phyloP scores from a whole-genome alignment of 2,329 filamentous ascomycete genomes.

The Paecilomyces sp. region DNA sequence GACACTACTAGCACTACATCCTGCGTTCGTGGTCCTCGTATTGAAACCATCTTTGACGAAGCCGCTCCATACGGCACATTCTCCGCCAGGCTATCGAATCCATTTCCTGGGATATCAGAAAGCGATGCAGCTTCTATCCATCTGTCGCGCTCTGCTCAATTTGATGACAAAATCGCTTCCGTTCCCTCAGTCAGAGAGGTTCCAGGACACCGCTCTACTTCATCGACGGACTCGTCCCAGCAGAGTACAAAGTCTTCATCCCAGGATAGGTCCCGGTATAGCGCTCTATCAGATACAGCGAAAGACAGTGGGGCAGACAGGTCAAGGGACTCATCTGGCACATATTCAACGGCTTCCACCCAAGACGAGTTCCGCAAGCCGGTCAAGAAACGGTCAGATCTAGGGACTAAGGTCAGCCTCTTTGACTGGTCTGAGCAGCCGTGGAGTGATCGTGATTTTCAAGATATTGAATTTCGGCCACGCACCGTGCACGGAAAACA shows the following conservation, averaged over 20 bases:
- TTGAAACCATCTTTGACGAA: slow-evolving; percentile 59
- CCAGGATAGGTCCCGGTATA: neutral
- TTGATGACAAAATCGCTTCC: neutral
- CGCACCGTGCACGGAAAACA: slow-evolving; percentile 60
- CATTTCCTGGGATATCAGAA: slow-evolving; percentile 12
- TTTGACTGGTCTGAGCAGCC: slow-evolving; percentile 61
- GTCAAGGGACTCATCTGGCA: neutral
- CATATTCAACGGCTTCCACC: neutral
- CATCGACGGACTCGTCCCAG: neutral
- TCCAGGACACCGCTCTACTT: slow-evolving; percentile 1
- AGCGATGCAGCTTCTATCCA: slow-evolving; percentile 9
- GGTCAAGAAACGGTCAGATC: slow-evolving; percentile 19
- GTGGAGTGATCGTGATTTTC: slow-evolving; percentile 45
- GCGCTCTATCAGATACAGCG: neutral
- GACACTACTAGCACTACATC: slow-evolving; percentile 48
- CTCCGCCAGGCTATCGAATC: slow-evolving; percentile 16
- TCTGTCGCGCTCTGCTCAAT: neutral
- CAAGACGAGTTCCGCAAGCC: slow-evolving; percentile 9
- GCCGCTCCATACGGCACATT: slow-evolving; percentile 42
- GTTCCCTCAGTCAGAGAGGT: neutral
- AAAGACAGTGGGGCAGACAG: neutral
- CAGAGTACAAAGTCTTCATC: neutral
- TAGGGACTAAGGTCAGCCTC: slow-evolving; percentile 46
- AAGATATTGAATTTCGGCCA: slow-evolving; percentile 49
- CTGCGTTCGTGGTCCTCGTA: slow-evolving; percentile 48